Evolutionary conservation across 768 basidiomycete species (phyloP).

Genomic region (Cystofilobasidium bisporidii): DNA sequence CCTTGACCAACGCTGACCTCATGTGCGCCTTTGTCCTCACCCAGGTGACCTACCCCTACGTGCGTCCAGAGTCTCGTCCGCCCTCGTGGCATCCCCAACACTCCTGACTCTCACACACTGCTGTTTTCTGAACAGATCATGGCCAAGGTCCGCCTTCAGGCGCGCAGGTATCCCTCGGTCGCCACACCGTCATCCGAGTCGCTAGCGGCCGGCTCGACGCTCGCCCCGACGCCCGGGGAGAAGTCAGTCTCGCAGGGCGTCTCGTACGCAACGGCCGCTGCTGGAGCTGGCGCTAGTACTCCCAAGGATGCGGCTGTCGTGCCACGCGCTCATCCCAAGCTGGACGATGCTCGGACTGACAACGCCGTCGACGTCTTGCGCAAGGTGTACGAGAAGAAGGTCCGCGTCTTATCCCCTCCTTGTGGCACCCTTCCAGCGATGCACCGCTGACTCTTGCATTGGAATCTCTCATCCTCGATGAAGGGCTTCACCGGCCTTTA

Average conservation of each 20-base stretch:
- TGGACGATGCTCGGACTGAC: not conserved
- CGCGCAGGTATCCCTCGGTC: slow-evolving; percentile 48
- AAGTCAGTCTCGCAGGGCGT: not conserved
- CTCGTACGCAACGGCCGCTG: slow-evolving; percentile 16
- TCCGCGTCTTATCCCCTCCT: not conserved
- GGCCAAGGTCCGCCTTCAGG: slow-evolving; percentile 84
- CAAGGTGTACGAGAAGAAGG: slow-evolving; percentile 58
- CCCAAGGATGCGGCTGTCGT: too few relatives aligned
- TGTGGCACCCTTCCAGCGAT: not conserved
- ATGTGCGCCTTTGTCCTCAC: not conserved
- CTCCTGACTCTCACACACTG: not conserved
- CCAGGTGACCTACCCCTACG: slow-evolving; percentile 84
- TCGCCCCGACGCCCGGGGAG: slow-evolving; percentile 15
- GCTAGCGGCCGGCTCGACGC: slow-evolving; percentile 1
- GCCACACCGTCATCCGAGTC: not conserved
- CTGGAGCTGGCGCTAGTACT: too few relatives aligned
- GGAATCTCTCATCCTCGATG: not conserved
- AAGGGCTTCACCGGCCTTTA: slow-evolving; percentile 84
- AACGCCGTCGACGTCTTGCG: slow-evolving; percentile 62
- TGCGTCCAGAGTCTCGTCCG: not conserved
- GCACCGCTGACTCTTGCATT: not conserved
- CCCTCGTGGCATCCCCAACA: too few relatives aligned
- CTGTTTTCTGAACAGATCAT: slow-evolving; percentile 22
- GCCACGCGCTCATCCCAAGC: too few relatives aligned
- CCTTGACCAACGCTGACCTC: too few relatives aligned